Conservation (phyloP, 2,329 filamentous ascomycete genomes). For the Calonectria pseudoreteaudii region DNA sequence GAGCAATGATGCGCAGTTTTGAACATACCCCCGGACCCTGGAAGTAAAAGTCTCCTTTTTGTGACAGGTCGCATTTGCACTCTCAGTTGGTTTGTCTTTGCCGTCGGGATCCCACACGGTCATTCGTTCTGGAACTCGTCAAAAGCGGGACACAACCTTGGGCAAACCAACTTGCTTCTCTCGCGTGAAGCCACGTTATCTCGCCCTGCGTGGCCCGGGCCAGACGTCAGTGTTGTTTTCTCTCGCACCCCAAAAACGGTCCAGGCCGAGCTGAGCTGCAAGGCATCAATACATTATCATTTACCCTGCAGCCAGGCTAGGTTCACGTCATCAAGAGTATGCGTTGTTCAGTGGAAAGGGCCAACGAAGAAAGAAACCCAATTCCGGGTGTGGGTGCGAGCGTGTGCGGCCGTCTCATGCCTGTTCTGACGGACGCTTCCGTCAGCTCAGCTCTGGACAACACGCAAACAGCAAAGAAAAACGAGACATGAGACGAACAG, state of each 20-base stretch:
- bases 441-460: slow-evolving; percentile 2
- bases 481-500: slow-evolving; percentile 16
- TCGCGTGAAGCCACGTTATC: slow-evolving; percentile 14
- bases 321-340: slow-evolving; percentile 25
- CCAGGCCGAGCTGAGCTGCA: slow-evolving; percentile 20
- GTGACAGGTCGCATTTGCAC: slow-evolving; percentile 6
- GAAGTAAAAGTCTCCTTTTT: background rate
- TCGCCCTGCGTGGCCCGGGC: background rate
- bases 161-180: background rate
- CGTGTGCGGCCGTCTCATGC: background rate
- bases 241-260: background rate
- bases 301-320: slow-evolving; percentile 17
- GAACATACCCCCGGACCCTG: background rate
- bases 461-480: slow-evolving; percentile 10
- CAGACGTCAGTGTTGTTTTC: background rate
- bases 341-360: slow-evolving; percentile 22
- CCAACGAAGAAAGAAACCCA: background rate
- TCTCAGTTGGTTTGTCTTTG: background rate
- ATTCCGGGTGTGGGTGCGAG: background rate
- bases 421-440: slow-evolving; percentile 4
- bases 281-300: slow-evolving; percentile 25
- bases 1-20: slow-evolving; percentile 7
- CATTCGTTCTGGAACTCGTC: slow-evolving; percentile 10
- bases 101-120: background rate
- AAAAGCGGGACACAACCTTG: background rate